These are phyloP conservation scores for Candida odintsovae DNA, from an alignment of 805 yeast genomes.

Conservation along the genomic window DNA sequence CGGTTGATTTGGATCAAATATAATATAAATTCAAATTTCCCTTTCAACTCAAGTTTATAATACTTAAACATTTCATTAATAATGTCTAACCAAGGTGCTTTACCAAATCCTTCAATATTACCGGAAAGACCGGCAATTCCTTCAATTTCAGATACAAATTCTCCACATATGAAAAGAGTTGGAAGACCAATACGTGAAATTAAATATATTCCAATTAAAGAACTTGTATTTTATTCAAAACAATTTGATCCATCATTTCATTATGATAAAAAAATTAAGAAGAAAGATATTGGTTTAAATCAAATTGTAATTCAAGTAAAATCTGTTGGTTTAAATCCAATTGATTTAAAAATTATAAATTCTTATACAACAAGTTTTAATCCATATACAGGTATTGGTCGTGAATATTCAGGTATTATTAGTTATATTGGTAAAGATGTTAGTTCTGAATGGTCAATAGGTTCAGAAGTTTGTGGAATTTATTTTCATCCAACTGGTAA, in stretches of 20 bases:
- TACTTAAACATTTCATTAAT: too few species aligned
- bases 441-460: conserved; percentile 37
- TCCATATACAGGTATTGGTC: conserved; percentile 61
- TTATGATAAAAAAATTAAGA: conserved; percentile 40
- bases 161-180: conserved; percentile 28
- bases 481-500: conserved; percentile 45
- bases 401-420: conserved; percentile 62
- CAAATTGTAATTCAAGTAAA: conserved; percentile 52
- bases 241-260: conserved; percentile 36
- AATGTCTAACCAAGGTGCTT: not conserved
- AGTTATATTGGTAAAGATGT: conserved; percentile 47
- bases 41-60: too few species aligned
- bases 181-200: conserved; percentile 47
- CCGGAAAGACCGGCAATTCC: conserved; percentile 12
- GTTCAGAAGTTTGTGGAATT: conserved; percentile 63
- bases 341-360: conserved; percentile 56
- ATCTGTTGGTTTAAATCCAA: conserved; percentile 58
- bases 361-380: conserved; percentile 45
- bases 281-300: conserved; percentile 42
- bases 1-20: not conserved
- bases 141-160: conserved; percentile 4
- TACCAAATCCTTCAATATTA: not conserved
- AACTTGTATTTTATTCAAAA: conserved; percentile 35
- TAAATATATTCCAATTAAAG: conserved; percentile 44
- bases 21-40: too few species aligned